Base-by-base conservation (phyloP, 2,329 filamentous ascomycete species). In the Chaetomium olivaceum region DNA sequence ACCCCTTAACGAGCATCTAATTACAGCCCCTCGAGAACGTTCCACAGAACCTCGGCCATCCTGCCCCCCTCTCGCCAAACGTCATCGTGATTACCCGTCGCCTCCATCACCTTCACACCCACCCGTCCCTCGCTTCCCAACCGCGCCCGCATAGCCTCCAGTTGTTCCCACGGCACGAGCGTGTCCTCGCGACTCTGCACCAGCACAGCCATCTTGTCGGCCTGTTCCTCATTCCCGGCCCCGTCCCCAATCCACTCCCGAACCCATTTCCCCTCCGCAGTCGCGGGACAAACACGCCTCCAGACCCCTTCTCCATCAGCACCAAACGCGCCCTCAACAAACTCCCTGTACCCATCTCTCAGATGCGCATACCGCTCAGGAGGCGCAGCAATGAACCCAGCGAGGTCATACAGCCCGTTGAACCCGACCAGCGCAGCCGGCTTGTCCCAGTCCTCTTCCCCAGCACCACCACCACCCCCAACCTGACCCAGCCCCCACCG, bases 241-340 rank as follows among this genome's bases (percentile, higher is more conserved):
- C 36, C 59, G 9, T 14, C 48, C 12, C 55, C 62, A 48, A 63
- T 50, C 73, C 73, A 84, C 25, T 68, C 75, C 52, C 76, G 73
- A 29, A 71, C 74, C 72, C 82, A 87, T 60, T 70, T 77, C 2
- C 77, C 77, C 6, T 73, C 71, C 62, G 78, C 81, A 59, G 73
- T 75, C 14, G 80, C 80, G 0, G 89, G 89, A 64, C 87, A 87
- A 1, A 80, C 85, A 1, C 72, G 76, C 61, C 79, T 77, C 89
- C 88, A 91, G 0, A 64, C 36, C 33, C 14, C 72, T 31, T 69
- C 72, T 31, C 69, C 71, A 65, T 74, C 74, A 8, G 21, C 64
- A 0, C 89, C 88, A 75, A 92, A 91, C 1, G 89, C 88, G 6
- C 78, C 81, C 3, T 76, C 71, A 23, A 89, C 79, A 67, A 92